Percentiles rank a stretch among this genome's conserved stretches.
These are phyloP conservation scores for Pleurotus giganteus DNA, from an alignment of 768 basidiomycete genomes.

Conservation along the genomic window DNA sequence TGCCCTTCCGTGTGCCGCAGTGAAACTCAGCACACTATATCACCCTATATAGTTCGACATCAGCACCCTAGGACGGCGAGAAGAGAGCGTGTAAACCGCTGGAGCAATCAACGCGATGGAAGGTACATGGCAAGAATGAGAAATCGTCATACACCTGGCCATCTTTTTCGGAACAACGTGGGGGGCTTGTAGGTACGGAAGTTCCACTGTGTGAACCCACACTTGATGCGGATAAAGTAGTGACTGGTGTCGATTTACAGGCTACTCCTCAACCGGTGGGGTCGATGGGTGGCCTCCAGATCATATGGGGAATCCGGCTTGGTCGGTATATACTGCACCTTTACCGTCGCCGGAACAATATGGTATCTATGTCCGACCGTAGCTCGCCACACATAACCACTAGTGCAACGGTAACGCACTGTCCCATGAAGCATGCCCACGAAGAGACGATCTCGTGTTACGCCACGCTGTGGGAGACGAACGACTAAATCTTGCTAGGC, in stretches of 20 bases:
- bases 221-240: conserved; percentile 4
- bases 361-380: background rate
- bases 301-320: background rate
- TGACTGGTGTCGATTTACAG: conserved; percentile 1
- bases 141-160: background rate
- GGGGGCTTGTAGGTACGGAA: background rate
- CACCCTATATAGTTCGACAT: no score
- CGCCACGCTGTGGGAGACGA: conserved; percentile 1
- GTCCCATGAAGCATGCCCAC: background rate
- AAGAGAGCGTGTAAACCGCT: background rate
- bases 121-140: background rate
- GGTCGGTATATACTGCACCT: background rate
- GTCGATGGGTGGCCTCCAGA: background rate
- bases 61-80: no score
- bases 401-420: no score
- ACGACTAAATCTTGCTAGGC: background rate
- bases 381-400: conserved; percentile 1
- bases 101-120: background rate
- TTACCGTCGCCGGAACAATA: conserved; percentile 1
- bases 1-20: no score
- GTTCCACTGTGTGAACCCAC: background rate
- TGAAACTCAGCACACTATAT: no score
- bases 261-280: background rate
- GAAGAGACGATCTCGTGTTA: background rate
- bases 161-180: conserved; percentile 5